A percentile compares a stretch with the other conserved stretches of the same genome.
phyloP scores from a whole-genome alignment of 768 basidiomycete genomes.

The Scleroderma bovista region DNA sequence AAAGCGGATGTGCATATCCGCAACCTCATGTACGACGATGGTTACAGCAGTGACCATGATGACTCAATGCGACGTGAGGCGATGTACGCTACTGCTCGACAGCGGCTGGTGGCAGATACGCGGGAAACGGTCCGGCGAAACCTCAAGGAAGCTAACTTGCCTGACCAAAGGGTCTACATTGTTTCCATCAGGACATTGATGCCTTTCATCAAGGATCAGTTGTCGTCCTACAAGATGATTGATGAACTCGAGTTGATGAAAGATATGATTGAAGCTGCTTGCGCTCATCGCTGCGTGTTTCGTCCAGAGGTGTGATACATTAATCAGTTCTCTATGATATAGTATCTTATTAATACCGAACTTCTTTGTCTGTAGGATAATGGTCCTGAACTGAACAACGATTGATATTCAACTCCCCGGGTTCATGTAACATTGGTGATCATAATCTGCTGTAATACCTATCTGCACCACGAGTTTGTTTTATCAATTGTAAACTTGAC shows the following conservation, averaged over 20 bases:
- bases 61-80: neutral
- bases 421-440: too few relatives aligned
- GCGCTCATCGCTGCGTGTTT: conserved; percentile 1
- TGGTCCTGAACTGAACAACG: too few relatives aligned
- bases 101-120: conserved; percentile 15
- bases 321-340: neutral
- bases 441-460: too few relatives aligned
- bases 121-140: conserved; percentile 9
- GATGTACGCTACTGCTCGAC: conserved; percentile 9
- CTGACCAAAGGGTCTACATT: conserved; percentile 18
- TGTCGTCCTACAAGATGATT: conserved; percentile 3
- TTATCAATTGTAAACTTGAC: too few relatives aligned
- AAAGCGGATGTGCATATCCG: conserved; percentile 14
- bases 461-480: too few relatives aligned
- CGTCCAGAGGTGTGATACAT: neutral
- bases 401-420: too few relatives aligned
- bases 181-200: conserved; percentile 11
- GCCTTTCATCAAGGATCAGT: conserved; percentile 4
- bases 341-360: too few relatives aligned
- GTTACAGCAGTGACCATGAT: conserved; percentile 6
- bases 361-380: too few relatives aligned
- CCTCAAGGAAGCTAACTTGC: conserved; percentile 12
- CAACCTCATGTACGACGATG: conserved; percentile 8
- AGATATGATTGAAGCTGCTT: conserved; percentile 8
- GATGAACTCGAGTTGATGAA: conserved; percentile 12